phyloP scores from a whole-genome alignment of 768 basidiomycete species.

The Podaxis sp. region DNA sequence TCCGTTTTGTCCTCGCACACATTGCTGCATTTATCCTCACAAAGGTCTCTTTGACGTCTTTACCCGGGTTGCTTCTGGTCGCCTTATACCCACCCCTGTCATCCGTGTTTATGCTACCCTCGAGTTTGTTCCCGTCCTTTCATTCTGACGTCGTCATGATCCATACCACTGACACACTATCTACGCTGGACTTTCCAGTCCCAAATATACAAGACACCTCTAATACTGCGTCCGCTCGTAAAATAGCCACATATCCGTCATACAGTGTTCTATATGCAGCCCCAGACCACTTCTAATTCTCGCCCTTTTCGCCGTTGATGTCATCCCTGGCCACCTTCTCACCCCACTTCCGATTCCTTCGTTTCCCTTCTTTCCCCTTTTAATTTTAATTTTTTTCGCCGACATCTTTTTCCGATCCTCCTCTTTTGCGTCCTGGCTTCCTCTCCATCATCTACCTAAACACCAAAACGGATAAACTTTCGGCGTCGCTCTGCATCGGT shows the following conservation, averaged over 20 bases:
- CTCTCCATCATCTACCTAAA: not conserved
- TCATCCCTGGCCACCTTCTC: not conserved
- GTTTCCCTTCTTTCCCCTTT: not conserved
- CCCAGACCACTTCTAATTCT: not conserved
- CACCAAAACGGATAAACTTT: too few relatives aligned
- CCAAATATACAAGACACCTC: not conserved
- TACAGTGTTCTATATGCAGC: not conserved
- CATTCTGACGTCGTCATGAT: not conserved
- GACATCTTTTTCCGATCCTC: not conserved
- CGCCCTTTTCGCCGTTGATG: not conserved
- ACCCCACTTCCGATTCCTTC: not conserved
- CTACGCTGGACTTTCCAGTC: not conserved
- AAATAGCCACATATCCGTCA: not conserved
- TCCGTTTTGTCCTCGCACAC: too few relatives aligned
- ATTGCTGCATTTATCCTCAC: too few relatives aligned
- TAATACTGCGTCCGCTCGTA: not conserved
- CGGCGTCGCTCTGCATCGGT: too few relatives aligned
- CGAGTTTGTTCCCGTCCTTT: not conserved
- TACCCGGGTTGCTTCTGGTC: too few relatives aligned
- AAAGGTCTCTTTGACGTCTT: too few relatives aligned
- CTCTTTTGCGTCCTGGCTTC: not conserved
- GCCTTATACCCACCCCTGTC: too few relatives aligned
- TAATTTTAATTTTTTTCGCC: not conserved
- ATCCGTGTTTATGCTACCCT: too few relatives aligned
- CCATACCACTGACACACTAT: not conserved